Evolutionary conservation across 2,329 filamentous ascomycete species (phyloP).

Genomic region (Cephalotrichum gorgonifer): DNA sequence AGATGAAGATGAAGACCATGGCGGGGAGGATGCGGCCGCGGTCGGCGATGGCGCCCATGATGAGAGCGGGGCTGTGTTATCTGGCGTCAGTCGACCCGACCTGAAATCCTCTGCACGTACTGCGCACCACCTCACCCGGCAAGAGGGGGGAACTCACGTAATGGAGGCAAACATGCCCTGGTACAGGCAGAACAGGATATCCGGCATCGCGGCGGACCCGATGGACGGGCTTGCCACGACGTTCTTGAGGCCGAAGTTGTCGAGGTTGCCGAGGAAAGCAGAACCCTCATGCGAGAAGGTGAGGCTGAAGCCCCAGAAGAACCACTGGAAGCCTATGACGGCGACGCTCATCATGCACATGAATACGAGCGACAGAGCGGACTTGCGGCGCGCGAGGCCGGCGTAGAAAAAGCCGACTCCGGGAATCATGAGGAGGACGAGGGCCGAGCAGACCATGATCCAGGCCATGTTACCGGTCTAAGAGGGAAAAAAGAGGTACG

Average conservation of each 20-base stretch:
- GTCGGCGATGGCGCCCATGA: conserved; percentile 50
- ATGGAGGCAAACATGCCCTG: conserved; percentile 86
- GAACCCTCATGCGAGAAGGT: conserved; percentile 74
- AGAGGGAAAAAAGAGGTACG: neutral
- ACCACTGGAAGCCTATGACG: conserved; percentile 83
- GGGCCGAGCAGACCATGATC: conserved; percentile 64
- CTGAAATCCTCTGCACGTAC: neutral
- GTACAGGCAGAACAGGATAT: conserved; percentile 76
- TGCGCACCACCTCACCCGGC: neutral
- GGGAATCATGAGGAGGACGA: conserved; percentile 87
- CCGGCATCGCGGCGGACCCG: conserved; percentile 61
- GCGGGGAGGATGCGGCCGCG: conserved; percentile 52
- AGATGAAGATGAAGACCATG: conserved; percentile 59
- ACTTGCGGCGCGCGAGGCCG: conserved; percentile 80
- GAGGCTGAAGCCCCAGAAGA: conserved; percentile 88
- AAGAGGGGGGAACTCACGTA: conserved; percentile 50
- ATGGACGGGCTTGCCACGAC: conserved; percentile 68
- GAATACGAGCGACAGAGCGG: conserved; percentile 76
- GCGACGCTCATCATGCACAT: conserved; percentile 72
- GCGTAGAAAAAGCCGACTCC: conserved; percentile 94
- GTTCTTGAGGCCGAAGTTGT: conserved; percentile 72
- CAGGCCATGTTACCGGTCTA: conserved; percentile 75
- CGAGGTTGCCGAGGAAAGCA: conserved; percentile 66
- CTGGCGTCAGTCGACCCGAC: neutral
- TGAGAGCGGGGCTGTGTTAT: conserved; percentile 37